These are phyloP conservation scores for Pleurotus cornucopiae DNA, from an alignment of 768 basidiomycete genomes.

Conservation along the genomic window DNA sequence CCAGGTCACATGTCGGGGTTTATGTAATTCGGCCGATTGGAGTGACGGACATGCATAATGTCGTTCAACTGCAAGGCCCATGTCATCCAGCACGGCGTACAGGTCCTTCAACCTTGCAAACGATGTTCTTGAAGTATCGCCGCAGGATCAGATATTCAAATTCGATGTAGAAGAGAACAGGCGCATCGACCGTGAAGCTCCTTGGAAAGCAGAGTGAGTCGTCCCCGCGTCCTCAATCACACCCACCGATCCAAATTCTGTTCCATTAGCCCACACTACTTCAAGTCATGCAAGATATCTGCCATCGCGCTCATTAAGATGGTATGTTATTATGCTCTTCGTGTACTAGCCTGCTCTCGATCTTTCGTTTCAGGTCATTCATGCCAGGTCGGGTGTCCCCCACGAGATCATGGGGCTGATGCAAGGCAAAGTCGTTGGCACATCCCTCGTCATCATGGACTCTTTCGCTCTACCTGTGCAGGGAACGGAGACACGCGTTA, in stretches of 20 bases:
- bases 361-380: conserved; percentile 70
- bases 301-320: conserved; percentile 96
- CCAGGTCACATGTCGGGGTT: no score
- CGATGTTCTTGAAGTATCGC: conserved; percentile 63
- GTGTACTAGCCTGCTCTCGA: conserved; percentile 3
- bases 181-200: conserved; percentile 60
- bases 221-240: not conserved
- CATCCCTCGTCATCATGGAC: conserved; percentile 84
- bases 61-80: no score
- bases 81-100: conserved; percentile 51
- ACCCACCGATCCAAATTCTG: no score
- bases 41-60: no score
- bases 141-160: conserved; percentile 77
- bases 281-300: conserved; percentile 91
- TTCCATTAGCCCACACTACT: conserved; percentile 62
- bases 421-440: conserved; percentile 90
- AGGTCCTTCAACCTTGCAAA: conserved; percentile 73
- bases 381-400: conserved; percentile 93
- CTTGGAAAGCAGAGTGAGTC: conserved; percentile 85
- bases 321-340: conserved; percentile 32
- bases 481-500: conserved; percentile 97
- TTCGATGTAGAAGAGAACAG: conserved; percentile 69
- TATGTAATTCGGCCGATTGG: no score
- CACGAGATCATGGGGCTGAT: conserved; percentile 99
- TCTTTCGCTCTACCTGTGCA: conserved; percentile 96